Evolutionary conservation across 208 protist species (phyloP).

Genomic region (Endotrypanum monterogeii): DNA sequence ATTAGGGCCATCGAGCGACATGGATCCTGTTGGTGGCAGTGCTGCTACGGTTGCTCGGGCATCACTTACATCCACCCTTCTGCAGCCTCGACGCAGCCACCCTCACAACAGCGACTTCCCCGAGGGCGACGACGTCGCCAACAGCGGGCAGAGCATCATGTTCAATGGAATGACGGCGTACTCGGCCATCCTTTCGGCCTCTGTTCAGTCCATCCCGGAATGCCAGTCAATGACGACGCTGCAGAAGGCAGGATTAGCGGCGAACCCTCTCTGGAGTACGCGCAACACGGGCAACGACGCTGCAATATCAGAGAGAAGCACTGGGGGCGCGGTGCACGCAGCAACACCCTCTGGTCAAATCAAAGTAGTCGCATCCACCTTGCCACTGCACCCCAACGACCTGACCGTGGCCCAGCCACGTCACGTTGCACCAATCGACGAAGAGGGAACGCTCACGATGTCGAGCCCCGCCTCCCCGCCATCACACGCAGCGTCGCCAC

Average conservation of each 20-base stretch:
- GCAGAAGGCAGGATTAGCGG: not conserved
- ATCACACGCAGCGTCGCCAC: constrained; percentile 5
- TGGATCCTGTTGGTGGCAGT: not conserved
- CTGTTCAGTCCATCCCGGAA: not conserved
- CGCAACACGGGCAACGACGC: not conserved
- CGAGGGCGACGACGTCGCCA: not conserved
- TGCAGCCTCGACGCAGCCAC: not conserved
- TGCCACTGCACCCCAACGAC: not conserved
- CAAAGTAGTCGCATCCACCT: not conserved
- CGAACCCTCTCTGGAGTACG: not conserved
- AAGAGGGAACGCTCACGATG: not conserved
- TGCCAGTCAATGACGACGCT: constrained; percentile 3
- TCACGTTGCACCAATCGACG: not conserved
- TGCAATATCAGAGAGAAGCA: not conserved
- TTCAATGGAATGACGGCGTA: not conserved
- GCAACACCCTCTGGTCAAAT: not conserved
- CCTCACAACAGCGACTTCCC: not conserved
- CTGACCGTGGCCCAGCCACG: not conserved
- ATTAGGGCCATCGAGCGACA: not conserved
- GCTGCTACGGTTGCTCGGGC: not conserved
- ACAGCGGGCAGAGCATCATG: not conserved
- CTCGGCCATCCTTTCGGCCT: not conserved
- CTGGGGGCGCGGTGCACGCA: not conserved
- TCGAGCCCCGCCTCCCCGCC: constrained; percentile 3
- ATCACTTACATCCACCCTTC: not conserved